Percentiles rank a stretch among this genome's conserved stretches.
These are phyloP conservation scores for Emmonsiellopsis sp. DNA, from an alignment of 2,329 filamentous ascomycete species.

Conservation along the genomic window DNA sequence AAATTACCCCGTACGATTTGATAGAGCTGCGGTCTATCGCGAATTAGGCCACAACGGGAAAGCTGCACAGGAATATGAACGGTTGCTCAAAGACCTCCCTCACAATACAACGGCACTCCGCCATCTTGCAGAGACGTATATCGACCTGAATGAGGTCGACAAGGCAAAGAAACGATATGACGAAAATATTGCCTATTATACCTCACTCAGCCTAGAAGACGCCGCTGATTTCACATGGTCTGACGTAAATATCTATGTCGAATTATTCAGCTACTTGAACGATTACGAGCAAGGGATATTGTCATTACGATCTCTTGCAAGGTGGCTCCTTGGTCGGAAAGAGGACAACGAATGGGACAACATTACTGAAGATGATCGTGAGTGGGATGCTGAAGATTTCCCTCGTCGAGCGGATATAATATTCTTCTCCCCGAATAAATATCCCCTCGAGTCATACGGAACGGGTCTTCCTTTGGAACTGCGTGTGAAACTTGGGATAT, in stretches of 20 bases:
- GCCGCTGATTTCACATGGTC: slow-evolving; percentile 57
- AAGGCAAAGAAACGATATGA: slow-evolving; percentile 45
- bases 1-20: slow-evolving; percentile 45
- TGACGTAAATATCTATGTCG: slow-evolving; percentile 75
- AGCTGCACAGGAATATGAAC: slow-evolving; percentile 44
- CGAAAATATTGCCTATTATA: slow-evolving; percentile 42
- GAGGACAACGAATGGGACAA: slow-evolving; percentile 71
- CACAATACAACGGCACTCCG: slow-evolving; percentile 47
- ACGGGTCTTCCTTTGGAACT: slow-evolving; percentile 69
- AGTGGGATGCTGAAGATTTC: slow-evolving; percentile 71
- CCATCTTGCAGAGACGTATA: slow-evolving; percentile 49
- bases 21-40: slow-evolving; percentile 48
- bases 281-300: slow-evolving; percentile 57
- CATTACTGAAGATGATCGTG: slow-evolving; percentile 65
- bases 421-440: slow-evolving; percentile 50
- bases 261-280: slow-evolving; percentile 61
- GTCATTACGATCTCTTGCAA: slow-evolving; percentile 61
- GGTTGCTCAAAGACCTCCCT: slow-evolving; percentile 45
- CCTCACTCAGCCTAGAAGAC: slow-evolving; percentile 34
- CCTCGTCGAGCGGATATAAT: slow-evolving; percentile 55
- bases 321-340: slow-evolving; percentile 73
- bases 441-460: slow-evolving; percentile 56
- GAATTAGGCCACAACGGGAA: slow-evolving; percentile 39
- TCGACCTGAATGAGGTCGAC: slow-evolving; percentile 41
- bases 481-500: slow-evolving; percentile 72